Evolutionary conservation across 2,329 filamentous ascomycete genomes (phyloP), one percentile per base, ranked within the genome.

Genomic region (Leptographium wingfieldii): DNA sequence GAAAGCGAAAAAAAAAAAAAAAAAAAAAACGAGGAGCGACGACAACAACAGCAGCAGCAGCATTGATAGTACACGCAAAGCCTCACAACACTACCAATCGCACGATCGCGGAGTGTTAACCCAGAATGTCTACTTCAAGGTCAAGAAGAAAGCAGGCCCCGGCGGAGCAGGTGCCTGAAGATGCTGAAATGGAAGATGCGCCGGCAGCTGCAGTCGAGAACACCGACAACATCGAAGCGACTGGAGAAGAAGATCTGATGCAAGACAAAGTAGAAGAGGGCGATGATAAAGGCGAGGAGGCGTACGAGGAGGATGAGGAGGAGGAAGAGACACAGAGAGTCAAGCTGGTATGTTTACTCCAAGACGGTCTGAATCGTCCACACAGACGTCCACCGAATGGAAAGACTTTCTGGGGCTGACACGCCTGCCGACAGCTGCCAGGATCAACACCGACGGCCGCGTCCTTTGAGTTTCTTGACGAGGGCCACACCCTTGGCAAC

Each of bases 401-500:
- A 29, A 22, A 57, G 27, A 48, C 4, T 3, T 19, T 22, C 22
- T 6, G 19, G 31, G 12, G 19, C 46, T 29, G 12, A 29, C 55
- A 57, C 16, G 12, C 16, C 7, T 10, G 12, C 25, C 4, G 16
- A 49, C 67, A 96, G 92, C 78, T 96, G 33, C 87, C 90, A 43
- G 92, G 92, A 55, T 88, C 89, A 59, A 87, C 81, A 74, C 88
- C 92, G 56, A 92, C 87, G 10, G 92, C 92, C 5, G 94, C 94
- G 35, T 96, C 91, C 19, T 99, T 97, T 71, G 90, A 97, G 71
- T 95, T 99, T 68, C 84, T 88, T 62, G 86, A 90, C 54, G 94
- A 99, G 76, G 91, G 95, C 52, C 94, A 99, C 73, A 99, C 94
- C 0, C 78, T 99, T 58, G 94, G 94, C 33, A 99, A 99, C 73